Evolutionary conservation across 1,284 basidiomycete species (phyloP).

Genomic region (Boletus albobrunnescens): DNA sequence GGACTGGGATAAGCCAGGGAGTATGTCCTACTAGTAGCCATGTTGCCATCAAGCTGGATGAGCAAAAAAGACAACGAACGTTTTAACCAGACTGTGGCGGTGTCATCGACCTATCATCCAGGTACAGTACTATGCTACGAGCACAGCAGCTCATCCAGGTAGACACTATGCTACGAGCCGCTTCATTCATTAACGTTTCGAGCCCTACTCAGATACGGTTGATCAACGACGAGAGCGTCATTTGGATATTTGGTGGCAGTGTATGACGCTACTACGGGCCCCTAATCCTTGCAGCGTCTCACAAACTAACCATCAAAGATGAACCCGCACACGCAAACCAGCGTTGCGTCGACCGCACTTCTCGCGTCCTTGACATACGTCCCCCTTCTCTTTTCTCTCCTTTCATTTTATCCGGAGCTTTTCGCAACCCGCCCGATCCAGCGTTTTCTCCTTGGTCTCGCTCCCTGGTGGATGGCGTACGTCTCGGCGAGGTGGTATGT

Average conservation of each 20-base stretch:
- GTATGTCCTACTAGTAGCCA: conserved; percentile 20
- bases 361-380: conserved; percentile 14
- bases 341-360: conserved; percentile 2
- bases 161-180: too few relatives aligned
- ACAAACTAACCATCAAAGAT: background rate
- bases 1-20: conserved; percentile 13
- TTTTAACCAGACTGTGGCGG: too few relatives aligned
- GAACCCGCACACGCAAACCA: conserved; percentile 3
- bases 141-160: too few relatives aligned
- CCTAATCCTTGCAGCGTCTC: conserved; percentile 1
- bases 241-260: conserved; percentile 9
- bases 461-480: conserved; percentile 26
- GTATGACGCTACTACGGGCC: conserved; percentile 6
- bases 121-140: too few relatives aligned
- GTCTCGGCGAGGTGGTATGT: conserved; percentile 23
- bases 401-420: conserved; percentile 15
- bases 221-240: too few relatives aligned
- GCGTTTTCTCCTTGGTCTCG: conserved; percentile 18
- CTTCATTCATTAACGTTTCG: too few relatives aligned
- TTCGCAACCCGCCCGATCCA: conserved; percentile 10
- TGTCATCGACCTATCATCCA: too few relatives aligned
- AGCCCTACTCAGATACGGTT: too few relatives aligned
- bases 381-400: conserved; percentile 19
- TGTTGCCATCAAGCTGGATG: conserved; percentile 21
- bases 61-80: too few relatives aligned